Base-by-base conservation (phyloP, 768 basidiomycete genomes). In the Tricholoma matsutake region DNA sequence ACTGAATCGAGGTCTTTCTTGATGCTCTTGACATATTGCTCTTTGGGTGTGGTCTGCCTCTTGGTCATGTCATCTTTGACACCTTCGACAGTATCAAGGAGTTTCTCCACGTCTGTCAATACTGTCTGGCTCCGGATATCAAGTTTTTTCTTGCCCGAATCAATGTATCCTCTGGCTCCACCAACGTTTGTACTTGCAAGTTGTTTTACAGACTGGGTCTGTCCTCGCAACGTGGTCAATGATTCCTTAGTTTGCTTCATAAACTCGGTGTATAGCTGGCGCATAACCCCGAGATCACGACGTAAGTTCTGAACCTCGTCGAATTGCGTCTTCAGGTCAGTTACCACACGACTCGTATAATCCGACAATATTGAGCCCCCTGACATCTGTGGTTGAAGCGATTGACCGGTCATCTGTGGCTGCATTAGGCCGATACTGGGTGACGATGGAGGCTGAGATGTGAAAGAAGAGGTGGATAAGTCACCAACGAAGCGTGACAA, bases 271-370 rank as follows among this genome's bases (percentile, higher is more conserved):
- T 99, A 98, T 28, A 97, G 78, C 76, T 98, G 96, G 3, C 95
- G 86, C 87, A 97, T 93, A 67, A 92, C 83, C 0, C 92, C 95
- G 6, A 99, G 80, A 69, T 98, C 97, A 1, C 96, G 86, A 11
- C 97, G 89, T 18, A 99, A 81, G 68, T 92, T 92, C 71, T 96
- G 94, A 13, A 98, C 89, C 69, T 97, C 95, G 73, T 96, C 93
- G 69, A 95, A 94, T 70, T 98, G 96, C 3, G 88, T 90, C 73
- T 92, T 91, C 61, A 98, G 82, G 69, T 96, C 93, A 7, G 78
- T 77, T 11, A 93, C 88, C 47, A 95, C 85, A 1, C 90, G 87
- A 41, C 70, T 79, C 11, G 90, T 86, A 68, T 90, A 86, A 54
- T 92, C 88, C 10, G 88, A 89, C 69, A 85, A 72, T 57, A 86